Percentiles rank a stretch among this genome's conserved stretches.
Conservation (phyloP, 441 rosid species). For the Euphorbia celastroides region DNA sequence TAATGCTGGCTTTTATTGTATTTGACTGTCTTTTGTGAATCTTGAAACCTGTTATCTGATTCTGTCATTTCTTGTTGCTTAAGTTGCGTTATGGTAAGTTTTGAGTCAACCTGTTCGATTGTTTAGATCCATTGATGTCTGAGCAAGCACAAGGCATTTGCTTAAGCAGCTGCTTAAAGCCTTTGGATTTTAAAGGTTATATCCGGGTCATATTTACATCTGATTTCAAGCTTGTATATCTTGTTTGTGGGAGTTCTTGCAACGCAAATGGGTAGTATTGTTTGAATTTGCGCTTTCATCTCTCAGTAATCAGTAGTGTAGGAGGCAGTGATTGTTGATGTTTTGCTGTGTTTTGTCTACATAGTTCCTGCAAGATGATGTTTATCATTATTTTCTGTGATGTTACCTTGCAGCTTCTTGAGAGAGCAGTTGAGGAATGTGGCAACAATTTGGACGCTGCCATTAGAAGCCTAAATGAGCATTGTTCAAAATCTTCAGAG, state of each 20-base stretch:
- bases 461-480: slow-evolving; percentile 67
- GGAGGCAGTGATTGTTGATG: neutral
- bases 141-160: too few relatives aligned
- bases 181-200: too few relatives aligned
- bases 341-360: neutral
- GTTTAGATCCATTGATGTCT: too few relatives aligned
- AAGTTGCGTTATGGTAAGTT: too few relatives aligned
- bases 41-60: too few relatives aligned
- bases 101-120: too few relatives aligned
- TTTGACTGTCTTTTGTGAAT: neutral
- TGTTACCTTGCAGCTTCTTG: slow-evolving; percentile 48
- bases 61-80: too few relatives aligned
- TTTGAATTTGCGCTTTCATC: neutral
- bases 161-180: too few relatives aligned
- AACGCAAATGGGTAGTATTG: neutral
- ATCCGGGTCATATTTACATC: too few relatives aligned
- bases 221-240: too few relatives aligned
- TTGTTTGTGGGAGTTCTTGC: too few relatives aligned
- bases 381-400: neutral
- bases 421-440: slow-evolving; percentile 62
- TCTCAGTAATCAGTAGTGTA: too few relatives aligned
- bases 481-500: slow-evolving; percentile 50
- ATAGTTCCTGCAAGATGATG: neutral
- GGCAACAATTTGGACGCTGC: slow-evolving; percentile 82
- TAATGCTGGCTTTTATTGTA: neutral